Base-by-base conservation (phyloP, 2,329 filamentous ascomycete species). In the Didymosphaeria variabile region DNA sequence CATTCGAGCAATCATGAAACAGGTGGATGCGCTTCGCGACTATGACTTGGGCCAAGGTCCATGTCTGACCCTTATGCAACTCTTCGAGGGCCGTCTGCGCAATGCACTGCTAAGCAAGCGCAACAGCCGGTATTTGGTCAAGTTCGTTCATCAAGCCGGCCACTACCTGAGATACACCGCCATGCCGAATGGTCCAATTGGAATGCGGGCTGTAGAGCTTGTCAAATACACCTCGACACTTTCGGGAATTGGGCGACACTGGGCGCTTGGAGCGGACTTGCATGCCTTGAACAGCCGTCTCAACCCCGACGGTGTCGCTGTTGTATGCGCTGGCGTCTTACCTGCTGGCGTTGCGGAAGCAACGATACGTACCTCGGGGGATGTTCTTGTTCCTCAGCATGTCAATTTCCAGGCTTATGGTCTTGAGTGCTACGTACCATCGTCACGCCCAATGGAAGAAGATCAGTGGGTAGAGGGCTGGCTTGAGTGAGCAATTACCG, bases 71-170 rank as follows among this genome's bases (percentile, higher is more conserved):
- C 32, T 59, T 12, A 13, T 31, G 17, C 32, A 59, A 23, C 52
- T 62, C 12, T 62, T 59, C 49, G 60, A 62, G 17, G 60, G 57
- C 17, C 57, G 40, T 10, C 42, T 62, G 17, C 57, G 60, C 23
- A 36, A 40, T 23, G 17, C 52, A 3, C 47, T 62, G 10, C 42
- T 57, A 23, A 57, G 57, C 47, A 59, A 59, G 34, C 57, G 60
- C 26, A 52, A 26, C 34, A 57, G 57, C 23, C 57, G 60, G 15
- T 59, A 47, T 19, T 29, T 62, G 1, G 52, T 52, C n/a, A 59
- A 57, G 45, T 62, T 59, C 34, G 45, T 62, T 13, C 60, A 62
- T n/a, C 60, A 62, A 50, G 53, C 57, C 7, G 60, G 57, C n/a
- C 57, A 59, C 47, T 49, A 57, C 26, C 32, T 62, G 7, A 26